Base-by-base conservation (phyloP, 2,329 filamentous ascomycete genomes). In the Colletotrichum noveboracense region DNA sequence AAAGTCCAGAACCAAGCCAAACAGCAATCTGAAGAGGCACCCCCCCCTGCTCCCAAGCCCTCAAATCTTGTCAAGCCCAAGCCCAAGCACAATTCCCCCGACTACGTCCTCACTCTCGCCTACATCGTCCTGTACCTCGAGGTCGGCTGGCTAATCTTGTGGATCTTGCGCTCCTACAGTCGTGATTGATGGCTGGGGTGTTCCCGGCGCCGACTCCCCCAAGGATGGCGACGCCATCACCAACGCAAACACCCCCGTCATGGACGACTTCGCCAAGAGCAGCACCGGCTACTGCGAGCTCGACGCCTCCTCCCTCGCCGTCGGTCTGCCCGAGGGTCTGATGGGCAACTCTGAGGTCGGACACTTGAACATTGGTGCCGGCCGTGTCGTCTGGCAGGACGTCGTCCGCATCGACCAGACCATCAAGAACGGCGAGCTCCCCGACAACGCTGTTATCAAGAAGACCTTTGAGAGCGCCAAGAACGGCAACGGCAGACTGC, bases 261-360 rank as follows among this genome's bases (percentile, higher is more conserved):
- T 99, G 97, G 96, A 98, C 86, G 92, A 92, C 76, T 96, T 99
- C 85, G 94, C 93, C 83, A 93, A 94, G 85, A 94, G 93, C 78
- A 88, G 93, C 36, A 93, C 96, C 81, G 96, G 96, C 77, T 99
- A 94, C 88, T 95, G 95, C 78, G 93, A 97, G 88, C 93, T 99
- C 77, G 97, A 99, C 81, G 97, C 97, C 74, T 98, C 97, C 4
- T 98, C 97, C 58, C 91, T 98, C 76, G 97, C 97, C 61, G 97
- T 99, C 79, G 97, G 97, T 79, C 92, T 99, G 69, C 97, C 97
- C 24, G 96, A 99, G 84, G 97, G 97, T 75, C 90, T 99, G 79
- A 99, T 99, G 97, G 97, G 97, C 79, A 99, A 99, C 90, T 98
- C 95, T 80, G 97, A 99, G 87, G 97, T 99, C 85, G 97, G 97